Conservation (phyloP, 2,329 filamentous ascomycete genomes). For the Ascosphaera aggregata region DNA sequence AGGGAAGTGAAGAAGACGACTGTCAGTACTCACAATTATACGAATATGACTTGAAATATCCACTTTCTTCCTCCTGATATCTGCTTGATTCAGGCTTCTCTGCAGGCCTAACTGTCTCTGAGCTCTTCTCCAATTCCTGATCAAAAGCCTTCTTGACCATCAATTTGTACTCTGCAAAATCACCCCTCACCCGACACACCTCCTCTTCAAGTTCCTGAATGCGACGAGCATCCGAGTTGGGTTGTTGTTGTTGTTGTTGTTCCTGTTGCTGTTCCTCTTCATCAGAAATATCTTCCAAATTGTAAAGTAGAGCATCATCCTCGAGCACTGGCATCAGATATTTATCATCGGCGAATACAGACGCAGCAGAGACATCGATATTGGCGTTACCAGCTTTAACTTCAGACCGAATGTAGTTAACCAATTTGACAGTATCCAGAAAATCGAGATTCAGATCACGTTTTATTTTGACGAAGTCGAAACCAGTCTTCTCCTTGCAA, state of each 20-base stretch:
- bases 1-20: background rate
- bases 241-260: conserved; percentile 2
- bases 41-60: conserved; percentile 42
- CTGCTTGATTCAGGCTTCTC: conserved; percentile 11
- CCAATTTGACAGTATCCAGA: conserved; percentile 46
- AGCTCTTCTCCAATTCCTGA: conserved; percentile 30
- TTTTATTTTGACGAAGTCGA: conserved; percentile 41
- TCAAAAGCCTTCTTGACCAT: conserved; percentile 44
- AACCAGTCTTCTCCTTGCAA: conserved; percentile 40
- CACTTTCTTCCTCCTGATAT: conserved; percentile 29
- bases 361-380: conserved; percentile 34
- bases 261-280: conserved; percentile 10
- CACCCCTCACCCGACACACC: conserved; percentile 32
- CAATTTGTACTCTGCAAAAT: conserved; percentile 41
- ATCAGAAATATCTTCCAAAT: conserved; percentile 50
- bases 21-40: conserved; percentile 34
- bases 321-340: conserved; percentile 68
- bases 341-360: conserved; percentile 49
- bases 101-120: conserved; percentile 9
- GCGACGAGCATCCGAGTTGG: conserved; percentile 12
- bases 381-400: conserved; percentile 21
- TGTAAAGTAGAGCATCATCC: conserved; percentile 75
- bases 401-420: conserved; percentile 39
- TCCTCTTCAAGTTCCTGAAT: conserved; percentile 38
- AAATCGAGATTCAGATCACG: conserved; percentile 42